Base-by-base conservation (phyloP, 345 rosid species). In the Combretum micranthum region DNA sequence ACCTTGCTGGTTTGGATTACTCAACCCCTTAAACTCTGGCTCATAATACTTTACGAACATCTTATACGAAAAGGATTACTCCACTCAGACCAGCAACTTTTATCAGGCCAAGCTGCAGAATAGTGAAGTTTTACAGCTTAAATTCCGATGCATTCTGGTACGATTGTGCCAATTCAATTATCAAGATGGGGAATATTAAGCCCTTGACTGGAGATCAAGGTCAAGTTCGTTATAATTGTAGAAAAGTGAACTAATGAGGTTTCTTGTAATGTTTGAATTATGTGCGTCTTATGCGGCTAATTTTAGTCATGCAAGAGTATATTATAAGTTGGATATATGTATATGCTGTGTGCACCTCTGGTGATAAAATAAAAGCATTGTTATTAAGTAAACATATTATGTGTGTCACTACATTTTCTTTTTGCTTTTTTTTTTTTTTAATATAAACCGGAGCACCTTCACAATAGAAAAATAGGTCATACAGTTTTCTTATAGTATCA, bases 111-210 rank as follows among this genome's bases (percentile, higher is more conserved):
- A 14, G 45, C 70, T n/a, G 67, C 67, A 25, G 22, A 17, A 17
- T 61, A 14, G 65, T 62, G 42, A 51, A 44, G 57, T 50, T 0
- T 37, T 75, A 71, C 59, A 69, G 57, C 2, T 15, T 44, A 0
- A 26, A 75, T n/a, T 39, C 47, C 1, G 42, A 60, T 11, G 72
- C 52, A 2, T 82, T 85, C 15, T 65, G 63, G 54, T 14, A 37
- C 2, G 79, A 68, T 56, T 82, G 82, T 55, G 71, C 64, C 0
- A 42, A 55, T 39, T 81, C 90, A 0, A 79, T 84, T 74, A 20
- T 77, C 16, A 84, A 73, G 65, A 77, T 84, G 87, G 86, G 86
- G 19, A 81, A 77, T 15, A 69, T 76, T 4, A 75, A 71, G 47
- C 75, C 77, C 12, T 60, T 75, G 68, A 79, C 78, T 0, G 83